Base-by-base conservation (phyloP, 108 stramenopile genomes). In the Fistulifera solaris region DNA sequence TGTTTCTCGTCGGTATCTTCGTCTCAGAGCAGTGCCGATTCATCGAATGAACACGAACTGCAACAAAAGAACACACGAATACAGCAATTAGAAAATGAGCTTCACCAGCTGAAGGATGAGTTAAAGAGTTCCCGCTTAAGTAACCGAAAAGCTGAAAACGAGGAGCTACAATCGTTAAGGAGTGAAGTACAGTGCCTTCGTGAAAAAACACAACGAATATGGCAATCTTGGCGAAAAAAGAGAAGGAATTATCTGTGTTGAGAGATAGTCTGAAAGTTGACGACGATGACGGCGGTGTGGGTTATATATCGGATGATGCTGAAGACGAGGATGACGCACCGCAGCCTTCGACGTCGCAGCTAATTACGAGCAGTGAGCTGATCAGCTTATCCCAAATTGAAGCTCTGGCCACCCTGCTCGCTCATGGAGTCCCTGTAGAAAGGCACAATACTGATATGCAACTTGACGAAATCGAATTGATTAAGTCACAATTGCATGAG, bases 231-330 rank as follows among this genome's bases (percentile, higher is more conserved):
- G 63, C 63, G 2, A 73, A 73, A 62, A 81, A 81, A 56, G 72
- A 74, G 54, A 65, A 65, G 0, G 80, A 76, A 48, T 53, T 80
- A 1, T 48, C 56, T 0, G 78, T 79, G 7, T 56, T 79, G 27
- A 52, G 68, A 35, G 67, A 59, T n/a, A 72, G 67, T 52, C 55
- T 80, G n/a, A 66, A 69, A 54, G 64, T 68, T 18, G 67, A 66
- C 28, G 65, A 67, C 1, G 59, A 70, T 40, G 69, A 70, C 15
- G 56, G 46, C 11, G 67, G 60, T 13, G 55, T 62, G 5, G 67
- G 61, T 14, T 80, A 80, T 59, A 80, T 80, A 27, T 80, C 78
- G 16, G 78, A 75, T 35, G 78, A 75, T 48, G 74, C 62, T 10
- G 66, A 56, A 48, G 78, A 71, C 1, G 68, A 73, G 1, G 70